Evolutionary conservation across 169 alveolate species (phyloP).

Genomic region (Eimeria necatrix): DNA sequence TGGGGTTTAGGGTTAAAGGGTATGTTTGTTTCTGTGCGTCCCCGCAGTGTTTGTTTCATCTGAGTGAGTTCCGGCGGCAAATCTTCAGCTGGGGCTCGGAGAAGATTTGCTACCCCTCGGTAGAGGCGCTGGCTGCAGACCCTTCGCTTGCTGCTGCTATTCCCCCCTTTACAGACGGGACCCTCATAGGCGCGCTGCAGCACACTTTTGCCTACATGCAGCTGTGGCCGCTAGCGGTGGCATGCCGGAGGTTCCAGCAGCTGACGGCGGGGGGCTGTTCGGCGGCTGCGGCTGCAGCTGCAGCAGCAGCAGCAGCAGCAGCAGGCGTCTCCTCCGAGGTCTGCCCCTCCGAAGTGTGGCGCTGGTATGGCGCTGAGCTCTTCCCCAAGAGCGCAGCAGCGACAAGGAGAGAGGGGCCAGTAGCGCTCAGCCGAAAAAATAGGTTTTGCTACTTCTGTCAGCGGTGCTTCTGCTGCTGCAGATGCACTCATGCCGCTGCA

Average conservation of each 20-base stretch:
- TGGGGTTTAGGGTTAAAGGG: neutral
- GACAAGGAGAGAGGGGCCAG: neutral
- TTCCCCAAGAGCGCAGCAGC: conserved; percentile 65
- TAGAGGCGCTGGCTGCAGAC: conserved; percentile 77
- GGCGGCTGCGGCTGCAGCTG: conserved; percentile 76
- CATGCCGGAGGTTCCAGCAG: conserved; percentile 75
- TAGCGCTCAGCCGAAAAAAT: conserved; percentile 9
- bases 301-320: neutral
- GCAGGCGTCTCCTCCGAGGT: neutral
- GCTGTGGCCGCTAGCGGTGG: conserved; percentile 90
- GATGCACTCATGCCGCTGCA: conserved; percentile 56
- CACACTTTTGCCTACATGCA: conserved; percentile 91
- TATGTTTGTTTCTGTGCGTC: neutral
- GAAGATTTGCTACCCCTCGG: conserved; percentile 54
- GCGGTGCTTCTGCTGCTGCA: conserved; percentile 77
- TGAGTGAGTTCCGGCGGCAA: conserved; percentile 90
- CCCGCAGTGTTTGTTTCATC: conserved; percentile 84
- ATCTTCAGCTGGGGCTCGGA: conserved; percentile 80
- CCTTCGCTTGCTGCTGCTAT: conserved; percentile 32
- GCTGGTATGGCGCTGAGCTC: conserved; percentile 77
- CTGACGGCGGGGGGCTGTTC: conserved; percentile 34
- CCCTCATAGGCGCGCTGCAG: conserved; percentile 90
- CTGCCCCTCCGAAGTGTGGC: conserved; percentile 67
- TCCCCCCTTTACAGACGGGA: conserved; percentile 74
- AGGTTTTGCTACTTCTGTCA: conserved; percentile 68